Evolutionary conservation across 2,329 filamentous ascomycete species (phyloP).

Genomic region (Pezicula radicicola): DNA sequence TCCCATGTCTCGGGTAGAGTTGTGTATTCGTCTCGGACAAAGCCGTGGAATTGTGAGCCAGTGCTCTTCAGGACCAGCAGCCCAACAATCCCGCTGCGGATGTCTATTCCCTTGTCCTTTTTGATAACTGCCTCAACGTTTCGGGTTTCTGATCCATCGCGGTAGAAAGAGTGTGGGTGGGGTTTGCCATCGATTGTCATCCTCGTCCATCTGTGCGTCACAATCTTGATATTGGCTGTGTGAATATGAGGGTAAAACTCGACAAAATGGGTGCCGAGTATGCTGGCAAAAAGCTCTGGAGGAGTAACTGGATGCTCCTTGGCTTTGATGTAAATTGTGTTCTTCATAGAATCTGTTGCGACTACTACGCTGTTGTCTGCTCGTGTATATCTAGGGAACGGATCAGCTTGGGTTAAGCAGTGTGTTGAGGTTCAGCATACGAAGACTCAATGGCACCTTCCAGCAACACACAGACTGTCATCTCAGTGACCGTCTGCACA

Average conservation of each 20-base stretch:
- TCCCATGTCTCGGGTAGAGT: conserved; percentile 90
- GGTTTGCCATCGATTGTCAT: conserved; percentile 83
- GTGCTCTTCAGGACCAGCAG: conserved; percentile 94
- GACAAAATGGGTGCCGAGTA: conserved; percentile 85
- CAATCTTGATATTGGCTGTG: conserved; percentile 75
- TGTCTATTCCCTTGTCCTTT: conserved; percentile 65
- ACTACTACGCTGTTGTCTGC: conserved; percentile 96
- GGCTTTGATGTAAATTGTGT: conserved; percentile 92
- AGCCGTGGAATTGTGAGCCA: conserved; percentile 92
- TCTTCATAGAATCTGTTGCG: conserved; percentile 97
- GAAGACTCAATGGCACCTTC: conserved; percentile 88
- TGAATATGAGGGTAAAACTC: conserved; percentile 86
- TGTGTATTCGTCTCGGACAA: conserved; percentile 90
- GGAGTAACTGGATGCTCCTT: conserved; percentile 91
- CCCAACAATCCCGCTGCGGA: conserved; percentile 76
- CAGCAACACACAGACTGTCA: conserved; percentile 89
- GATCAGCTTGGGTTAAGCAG: conserved; percentile 15
- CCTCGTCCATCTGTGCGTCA: conserved; percentile 88
- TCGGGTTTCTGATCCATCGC: conserved; percentile 85
- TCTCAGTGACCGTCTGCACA: conserved; percentile 84
- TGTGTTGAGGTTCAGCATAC: conserved; percentile 41
- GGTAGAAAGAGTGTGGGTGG: conserved; percentile 92
- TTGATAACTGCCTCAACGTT: conserved; percentile 72
- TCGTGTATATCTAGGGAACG: conserved; percentile 69
- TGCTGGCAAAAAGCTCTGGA: conserved; percentile 86